Evolutionary conservation across 257 asterid species (phyloP), one percentile per base, ranked within the genome.

Genomic region (Fraxinus cuspidata): DNA sequence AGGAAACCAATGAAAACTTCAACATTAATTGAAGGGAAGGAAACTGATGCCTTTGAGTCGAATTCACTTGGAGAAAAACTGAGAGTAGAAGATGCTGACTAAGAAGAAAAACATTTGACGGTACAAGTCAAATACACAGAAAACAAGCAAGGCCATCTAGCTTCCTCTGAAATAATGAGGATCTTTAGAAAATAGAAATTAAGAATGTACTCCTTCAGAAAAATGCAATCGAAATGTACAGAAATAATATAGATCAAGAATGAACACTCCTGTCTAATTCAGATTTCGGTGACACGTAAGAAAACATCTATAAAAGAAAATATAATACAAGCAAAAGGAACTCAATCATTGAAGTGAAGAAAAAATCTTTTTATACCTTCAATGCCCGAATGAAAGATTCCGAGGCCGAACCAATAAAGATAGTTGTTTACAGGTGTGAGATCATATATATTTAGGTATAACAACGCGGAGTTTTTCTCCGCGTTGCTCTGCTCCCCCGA

Each of bases 311-410:
- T 19, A 63, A 29, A 63, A 74, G 64, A 16, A 7, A 71, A 27
- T 23, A 5, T 15, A 60, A 60, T 3, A 42, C 73, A 65, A 79
- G 56, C 47, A 73, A 70, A 76, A 8, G 25, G 31, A 7, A 77
- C 21, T 15, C 49, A 38, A 49, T 32, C 37, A 71, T 67, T 58
- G 65, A 76, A 78, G 23, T 21, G 56, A 67, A 73, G 70, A 71
- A 15, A 37, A 68, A 1, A 71, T 13, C 23, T 13, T 35, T 74
- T 71, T 12, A 40, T 93, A 93, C 98, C 97, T 93, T 93, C 96
- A 82, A 93, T 89, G 34, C 98, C 98, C 13, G 98, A 91, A 85
- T 91, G 98, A 80, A 88, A 93, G 76, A 93, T 88, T 53, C 98
- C 98, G 40, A 90, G 85, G 74, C 98, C 98, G 27, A 89, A 87